Evolutionary conservation across 1,139 yeast genomes (phyloP).

Genomic region (Protomyces gravidus): DNA sequence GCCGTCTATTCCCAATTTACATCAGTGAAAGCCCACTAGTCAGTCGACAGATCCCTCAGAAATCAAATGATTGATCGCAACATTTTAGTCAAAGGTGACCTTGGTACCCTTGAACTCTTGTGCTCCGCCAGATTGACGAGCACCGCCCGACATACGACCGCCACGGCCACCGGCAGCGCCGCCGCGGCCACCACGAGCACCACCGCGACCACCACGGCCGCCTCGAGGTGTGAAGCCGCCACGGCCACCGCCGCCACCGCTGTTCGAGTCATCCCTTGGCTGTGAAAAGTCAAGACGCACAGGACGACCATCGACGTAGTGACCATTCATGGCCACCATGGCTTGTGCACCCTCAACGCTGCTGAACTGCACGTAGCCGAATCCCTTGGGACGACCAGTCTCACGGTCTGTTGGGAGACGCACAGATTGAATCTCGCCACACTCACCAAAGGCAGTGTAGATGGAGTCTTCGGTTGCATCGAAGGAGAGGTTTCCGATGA

Average conservation of each 20-base stretch:
- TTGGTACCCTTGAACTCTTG: conserved; percentile 28
- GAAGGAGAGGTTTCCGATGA: conserved; percentile 93
- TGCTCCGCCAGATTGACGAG: conserved; percentile 27
- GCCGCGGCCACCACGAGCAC: conserved; percentile 45
- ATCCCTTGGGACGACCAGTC: conserved; percentile 97
- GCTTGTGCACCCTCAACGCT: conserved; percentile 84
- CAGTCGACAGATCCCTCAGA: background rate
- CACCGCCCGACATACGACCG: conserved; percentile 27
- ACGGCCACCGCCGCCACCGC: conserved; percentile 46
- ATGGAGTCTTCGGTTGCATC: conserved; percentile 75
- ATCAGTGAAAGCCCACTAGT: background rate
- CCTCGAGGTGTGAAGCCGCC: conserved; percentile 37
- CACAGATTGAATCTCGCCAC: conserved; percentile 79
- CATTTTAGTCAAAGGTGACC: conserved; percentile 22
- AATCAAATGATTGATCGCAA: background rate
- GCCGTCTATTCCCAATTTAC: too few relatives aligned
- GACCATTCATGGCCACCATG: conserved; percentile 85
- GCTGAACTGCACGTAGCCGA: conserved; percentile 91
- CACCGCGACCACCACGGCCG: conserved; percentile 46
- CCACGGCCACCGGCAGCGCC: conserved; percentile 30
- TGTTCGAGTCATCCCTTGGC: conserved; percentile 61
- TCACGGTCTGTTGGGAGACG: conserved; percentile 98
- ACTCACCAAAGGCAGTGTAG: conserved; percentile 64
- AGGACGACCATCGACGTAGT: conserved; percentile 83
- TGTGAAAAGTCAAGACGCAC: conserved; percentile 92